Conservation (phyloP, 2,329 filamentous ascomycete species). For the Colletotrichum acutatum region DNA sequence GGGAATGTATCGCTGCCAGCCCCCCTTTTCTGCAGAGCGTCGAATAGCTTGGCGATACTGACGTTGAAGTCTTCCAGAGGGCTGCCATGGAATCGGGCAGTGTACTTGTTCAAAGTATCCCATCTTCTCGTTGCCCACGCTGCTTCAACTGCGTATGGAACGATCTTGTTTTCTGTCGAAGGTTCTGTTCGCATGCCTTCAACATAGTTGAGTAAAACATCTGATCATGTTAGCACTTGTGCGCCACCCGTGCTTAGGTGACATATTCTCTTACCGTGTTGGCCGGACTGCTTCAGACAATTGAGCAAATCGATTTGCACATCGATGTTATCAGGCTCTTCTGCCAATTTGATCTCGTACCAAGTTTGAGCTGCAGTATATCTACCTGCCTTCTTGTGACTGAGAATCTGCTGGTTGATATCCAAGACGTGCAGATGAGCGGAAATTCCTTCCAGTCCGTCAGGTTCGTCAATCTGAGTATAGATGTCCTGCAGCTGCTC, state of each 20-base stretch:
- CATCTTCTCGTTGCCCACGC: slow-evolving; percentile 91
- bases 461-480: slow-evolving; percentile 96
- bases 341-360: slow-evolving; percentile 91
- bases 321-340: slow-evolving; percentile 80
- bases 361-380: slow-evolving; percentile 97
- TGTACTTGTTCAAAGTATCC: slow-evolving; percentile 77
- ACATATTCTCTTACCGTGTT: slow-evolving; percentile 74
- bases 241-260: neutral
- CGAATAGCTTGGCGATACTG: slow-evolving; percentile 71
- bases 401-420: slow-evolving; percentile 91
- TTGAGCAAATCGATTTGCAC: slow-evolving; percentile 85
- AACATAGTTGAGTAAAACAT: slow-evolving; percentile 87
- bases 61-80: slow-evolving; percentile 80
- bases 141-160: slow-evolving; percentile 90
- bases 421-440: slow-evolving; percentile 87
- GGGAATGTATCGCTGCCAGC: slow-evolving; percentile 63
- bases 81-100: slow-evolving; percentile 64
- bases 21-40: slow-evolving; percentile 67
- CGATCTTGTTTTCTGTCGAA: slow-evolving; percentile 68
- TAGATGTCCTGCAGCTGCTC: slow-evolving; percentile 92
- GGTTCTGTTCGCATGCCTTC: slow-evolving; percentile 74
- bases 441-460: slow-evolving; percentile 95
- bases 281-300: slow-evolving; percentile 94
- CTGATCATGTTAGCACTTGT: slow-evolving; percentile 55
- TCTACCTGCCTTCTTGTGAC: slow-evolving; percentile 90